Evolutionary conservation across 768 basidiomycete genomes (phyloP).

Genomic region (Lactarius psammicola): DNA sequence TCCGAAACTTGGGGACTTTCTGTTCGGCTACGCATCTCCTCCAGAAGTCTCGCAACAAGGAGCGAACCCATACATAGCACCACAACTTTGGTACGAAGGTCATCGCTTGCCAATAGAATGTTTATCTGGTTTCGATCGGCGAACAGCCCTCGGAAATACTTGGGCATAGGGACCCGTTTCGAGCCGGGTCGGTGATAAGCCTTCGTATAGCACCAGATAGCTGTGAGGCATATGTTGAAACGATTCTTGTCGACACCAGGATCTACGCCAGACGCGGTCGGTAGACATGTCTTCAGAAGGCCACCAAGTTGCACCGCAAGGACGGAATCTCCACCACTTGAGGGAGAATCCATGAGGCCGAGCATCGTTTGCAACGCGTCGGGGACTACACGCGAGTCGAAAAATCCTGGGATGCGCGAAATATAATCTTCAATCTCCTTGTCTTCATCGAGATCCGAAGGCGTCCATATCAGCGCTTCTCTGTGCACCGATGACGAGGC

Average conservation of each 20-base stretch:
- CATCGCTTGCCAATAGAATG: not conserved
- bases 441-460: constrained; percentile 1
- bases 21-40: not conserved
- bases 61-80: constrained; percentile 4
- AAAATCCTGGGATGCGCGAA: constrained; percentile 10
- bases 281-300: not conserved
- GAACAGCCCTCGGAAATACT: constrained; percentile 2
- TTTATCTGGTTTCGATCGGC: not conserved
- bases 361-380: constrained; percentile 1
- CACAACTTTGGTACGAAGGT: not conserved
- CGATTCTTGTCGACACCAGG: not conserved
- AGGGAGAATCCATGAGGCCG: not conserved
- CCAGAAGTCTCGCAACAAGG: not conserved
- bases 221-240: not conserved
- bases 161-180: not conserved
- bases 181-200: not conserved
- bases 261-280: not conserved
- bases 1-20: not conserved
- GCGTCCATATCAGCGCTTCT: constrained; percentile 12
- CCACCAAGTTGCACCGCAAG: constrained; percentile 6
- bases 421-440: constrained; percentile 5
- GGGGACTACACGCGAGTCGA: constrained; percentile 8
- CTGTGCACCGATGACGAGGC: not conserved
- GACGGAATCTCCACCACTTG: constrained; percentile 5
- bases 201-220: constrained; percentile 5